These are phyloP conservation scores for Triglochin maritima DNA, from an alignment of 106 monocot species.

Conservation along the genomic window DNA sequence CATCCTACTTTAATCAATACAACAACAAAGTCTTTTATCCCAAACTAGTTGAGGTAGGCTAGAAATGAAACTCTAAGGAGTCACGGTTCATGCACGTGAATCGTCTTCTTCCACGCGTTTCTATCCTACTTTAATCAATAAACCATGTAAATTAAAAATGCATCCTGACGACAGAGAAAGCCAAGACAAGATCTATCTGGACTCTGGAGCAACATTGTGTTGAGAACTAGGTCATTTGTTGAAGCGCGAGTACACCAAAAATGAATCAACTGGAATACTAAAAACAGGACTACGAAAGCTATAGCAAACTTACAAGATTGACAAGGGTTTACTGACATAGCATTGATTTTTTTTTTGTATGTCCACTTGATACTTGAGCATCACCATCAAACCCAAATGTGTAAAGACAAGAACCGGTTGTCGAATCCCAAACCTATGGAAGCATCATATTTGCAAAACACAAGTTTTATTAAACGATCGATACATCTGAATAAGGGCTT, in stretches of 20 bases:
- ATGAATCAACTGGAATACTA: not conserved
- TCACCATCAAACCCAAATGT: conserved; percentile 44
- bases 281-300: not conserved
- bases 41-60: no score
- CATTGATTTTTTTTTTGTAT: conserved; percentile 62
- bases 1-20: no score
- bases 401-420: conserved; percentile 84
- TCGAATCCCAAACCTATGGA: conserved; percentile 82
- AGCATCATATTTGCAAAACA: not conserved
- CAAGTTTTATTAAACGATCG: not conserved
- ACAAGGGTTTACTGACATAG: conserved; percentile 81
- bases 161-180: no score
- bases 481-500: not conserved
- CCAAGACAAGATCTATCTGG: no score
- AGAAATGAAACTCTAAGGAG: no score
- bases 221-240: no score
- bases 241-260: not conserved
- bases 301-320: conserved; percentile 54
- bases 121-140: no score
- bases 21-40: no score
- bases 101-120: no score
- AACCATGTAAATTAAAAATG: no score
- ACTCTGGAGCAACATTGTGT: no score
- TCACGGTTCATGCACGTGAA: no score
- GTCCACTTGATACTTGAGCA: conserved; percentile 43